Conservation (phyloP, 2,329 filamentous ascomycete genomes). For the Hypoxylon sp. region DNA sequence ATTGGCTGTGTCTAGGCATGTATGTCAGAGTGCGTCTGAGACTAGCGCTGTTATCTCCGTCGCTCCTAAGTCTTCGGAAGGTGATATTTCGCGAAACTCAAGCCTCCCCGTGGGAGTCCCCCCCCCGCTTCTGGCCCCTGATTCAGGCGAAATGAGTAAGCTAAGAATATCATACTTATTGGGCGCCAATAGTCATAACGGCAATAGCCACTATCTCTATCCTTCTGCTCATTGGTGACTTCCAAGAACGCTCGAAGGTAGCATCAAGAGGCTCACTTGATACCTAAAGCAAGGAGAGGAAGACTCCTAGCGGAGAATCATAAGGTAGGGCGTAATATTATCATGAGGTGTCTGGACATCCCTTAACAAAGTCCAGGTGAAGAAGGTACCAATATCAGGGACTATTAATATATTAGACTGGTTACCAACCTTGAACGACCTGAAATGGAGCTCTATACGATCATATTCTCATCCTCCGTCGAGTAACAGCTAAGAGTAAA, state of each 20-base stretch:
- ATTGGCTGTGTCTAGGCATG: not conserved
- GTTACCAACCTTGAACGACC: not conserved
- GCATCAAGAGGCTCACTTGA: not conserved
- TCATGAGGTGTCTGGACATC: not conserved
- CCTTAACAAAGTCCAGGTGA: not conserved
- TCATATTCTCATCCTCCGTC: not conserved
- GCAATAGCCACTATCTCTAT: not conserved
- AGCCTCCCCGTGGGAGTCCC: not conserved
- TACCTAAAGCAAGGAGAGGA: not conserved
- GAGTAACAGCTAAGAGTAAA: not conserved
- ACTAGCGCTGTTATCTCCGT: not conserved
- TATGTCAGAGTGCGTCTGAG: not conserved
- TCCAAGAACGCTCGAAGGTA: not conserved
- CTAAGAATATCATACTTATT: not conserved
- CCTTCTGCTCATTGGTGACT: not conserved
- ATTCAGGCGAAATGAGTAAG: not conserved
- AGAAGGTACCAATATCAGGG: not conserved
- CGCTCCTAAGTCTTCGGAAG: not conserved
- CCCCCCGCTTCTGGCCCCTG: not conserved
- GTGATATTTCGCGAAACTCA: not conserved
- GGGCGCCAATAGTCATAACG: not conserved
- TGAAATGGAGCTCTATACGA: not conserved
- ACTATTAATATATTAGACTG: not conserved
- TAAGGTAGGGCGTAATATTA: not conserved
- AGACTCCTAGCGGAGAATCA: not conserved